Percentiles rank a stretch among this genome's conserved stretches.
These are phyloP conservation scores for Candida bentonensis DNA, from an alignment of 805 yeast species.

Conservation along the genomic window DNA sequence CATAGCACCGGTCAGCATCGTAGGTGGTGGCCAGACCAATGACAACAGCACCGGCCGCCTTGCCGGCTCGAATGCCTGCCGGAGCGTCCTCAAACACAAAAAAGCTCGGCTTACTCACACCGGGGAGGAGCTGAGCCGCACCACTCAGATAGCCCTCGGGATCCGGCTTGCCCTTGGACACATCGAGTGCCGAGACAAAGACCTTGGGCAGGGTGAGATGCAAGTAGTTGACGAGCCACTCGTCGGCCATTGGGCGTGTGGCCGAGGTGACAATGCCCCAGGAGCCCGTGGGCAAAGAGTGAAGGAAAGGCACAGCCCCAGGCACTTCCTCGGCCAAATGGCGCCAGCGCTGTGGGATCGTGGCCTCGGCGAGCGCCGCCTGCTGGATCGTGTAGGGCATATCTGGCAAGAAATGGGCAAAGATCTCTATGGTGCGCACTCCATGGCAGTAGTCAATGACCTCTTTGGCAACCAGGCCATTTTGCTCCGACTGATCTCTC, in stretches of 20 bases:
- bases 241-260: constrained; percentile 58
- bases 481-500: constrained; percentile 57
- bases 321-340: constrained; percentile 60
- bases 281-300: constrained; percentile 26
- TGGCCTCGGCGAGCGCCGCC: constrained; percentile 52
- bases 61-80: constrained; percentile 75
- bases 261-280: constrained; percentile 90
- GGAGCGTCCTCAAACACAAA: constrained; percentile 79
- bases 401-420: constrained; percentile 61
- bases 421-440: constrained; percentile 67
- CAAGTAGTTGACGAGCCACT: constrained; percentile 60
- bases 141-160: constrained; percentile 59
- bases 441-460: constrained; percentile 71
- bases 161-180: constrained; percentile 69
- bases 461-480: constrained; percentile 54
- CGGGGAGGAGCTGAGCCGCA: constrained; percentile 23
- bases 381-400: constrained; percentile 46
- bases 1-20: constrained; percentile 50
- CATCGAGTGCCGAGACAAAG: constrained; percentile 74
- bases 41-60: constrained; percentile 68
- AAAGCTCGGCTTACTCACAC: constrained; percentile 21
- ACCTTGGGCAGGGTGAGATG: constrained; percentile 49
- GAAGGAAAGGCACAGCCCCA: constrained; percentile 49
- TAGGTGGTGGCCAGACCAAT: constrained; percentile 77
- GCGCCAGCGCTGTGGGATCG: constrained; percentile 60